Conservation (phyloP, 352 stramenopile species). For the Pythium monospermum region DNA sequence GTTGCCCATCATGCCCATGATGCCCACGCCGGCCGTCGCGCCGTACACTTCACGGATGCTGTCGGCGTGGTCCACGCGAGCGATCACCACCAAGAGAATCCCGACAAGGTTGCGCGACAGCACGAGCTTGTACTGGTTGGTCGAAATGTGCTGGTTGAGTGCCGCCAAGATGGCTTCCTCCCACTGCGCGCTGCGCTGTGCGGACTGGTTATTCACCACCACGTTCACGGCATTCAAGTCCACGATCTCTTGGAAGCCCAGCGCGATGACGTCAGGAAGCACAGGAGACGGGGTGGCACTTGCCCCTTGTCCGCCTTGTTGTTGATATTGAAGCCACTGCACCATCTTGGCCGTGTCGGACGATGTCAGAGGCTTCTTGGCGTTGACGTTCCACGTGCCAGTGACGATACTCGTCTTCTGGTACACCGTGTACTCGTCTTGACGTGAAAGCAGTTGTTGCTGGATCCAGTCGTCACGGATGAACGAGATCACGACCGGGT, state of each 20-base stretch:
- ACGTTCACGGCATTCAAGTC: slow-evolving; percentile 99
- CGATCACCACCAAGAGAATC: slow-evolving; percentile 96
- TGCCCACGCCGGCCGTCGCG: slow-evolving; percentile 92
- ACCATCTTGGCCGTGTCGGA: slow-evolving; percentile 47
- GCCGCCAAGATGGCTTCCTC: slow-evolving; percentile 86
- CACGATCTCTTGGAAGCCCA: slow-evolving; percentile 99
- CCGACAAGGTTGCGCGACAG: slow-evolving; percentile 95
- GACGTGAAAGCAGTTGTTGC: slow-evolving; percentile 58
- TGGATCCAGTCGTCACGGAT: slow-evolving; percentile 88
- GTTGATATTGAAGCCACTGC: slow-evolving; percentile 60
- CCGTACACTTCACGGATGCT: slow-evolving; percentile 87
- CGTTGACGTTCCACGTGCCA: slow-evolving; percentile 99
- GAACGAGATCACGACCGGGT: slow-evolving; percentile 77
- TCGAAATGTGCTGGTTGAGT: slow-evolving; percentile 78
- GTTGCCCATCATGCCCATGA: slow-evolving; percentile 99
- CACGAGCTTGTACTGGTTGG: slow-evolving; percentile 64
- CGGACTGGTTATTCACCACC: slow-evolving; percentile 95
- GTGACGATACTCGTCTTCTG: slow-evolving; percentile 53
- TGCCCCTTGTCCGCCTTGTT: slow-evolving; percentile 1
- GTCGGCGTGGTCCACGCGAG: slow-evolving; percentile 67
- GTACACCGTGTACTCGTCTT: slow-evolving; percentile 62
- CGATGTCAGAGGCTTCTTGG: slow-evolving; percentile 92
- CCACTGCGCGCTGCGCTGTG: slow-evolving; percentile 86
- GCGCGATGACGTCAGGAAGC: slow-evolving; percentile 57
- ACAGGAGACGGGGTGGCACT: not conserved